Evolutionary conservation across 2,329 filamentous ascomycete genomes (phyloP), one percentile per base, ranked within the genome.

Genomic region (Cladobotryum mycophilum): DNA sequence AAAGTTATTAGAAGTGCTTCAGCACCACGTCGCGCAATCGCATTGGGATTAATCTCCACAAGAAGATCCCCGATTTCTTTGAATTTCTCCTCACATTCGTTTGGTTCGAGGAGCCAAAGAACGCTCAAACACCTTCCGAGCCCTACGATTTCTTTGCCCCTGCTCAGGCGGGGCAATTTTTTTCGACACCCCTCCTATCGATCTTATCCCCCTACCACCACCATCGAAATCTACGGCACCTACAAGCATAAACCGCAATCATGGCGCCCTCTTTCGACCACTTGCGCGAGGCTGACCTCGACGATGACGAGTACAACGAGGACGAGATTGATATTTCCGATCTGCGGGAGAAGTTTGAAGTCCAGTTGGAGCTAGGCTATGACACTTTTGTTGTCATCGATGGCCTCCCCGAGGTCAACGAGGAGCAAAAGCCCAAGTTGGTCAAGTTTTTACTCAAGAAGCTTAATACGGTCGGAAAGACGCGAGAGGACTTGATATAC

Each of bases 301-400:
- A 86, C 65, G 82, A 85, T 60, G 89, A 93, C 64, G 86, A 91
- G 67, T 87, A 86, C 68, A 91, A 96, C 68, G 86, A 93, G 73
- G 86, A 91, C 67, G 90, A 96, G 69, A 86, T 97, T 71, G 92
- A 97, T 70, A 89, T 95, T 70, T 92, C 89, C 61, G 92, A 99
- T 74, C 80, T 99, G 60, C 82, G 85, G 69, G 91, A 95, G 70
- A 89, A 95, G 72, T 96, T 91, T 69, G 90, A 97, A 73, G 91
- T 97, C 56, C 89, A 92, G 68, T 79, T 97, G 58, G 93, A 99
- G 70, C 89, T 95, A 71, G 93, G 93, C 53, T 86, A 96, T 63
- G 93, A 99, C 69, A 87, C 90, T 57, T 99, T 99, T 66, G 88
- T 99, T 58, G 91, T 97, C 56, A 82, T 97, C 67, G 93, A 99